Percentiles rank a stretch among this genome's conserved stretches.
These are phyloP conservation scores for Penicillium diatomitis DNA, from an alignment of 495 filamentous ascomycete genomes.

Conservation along the genomic window DNA sequence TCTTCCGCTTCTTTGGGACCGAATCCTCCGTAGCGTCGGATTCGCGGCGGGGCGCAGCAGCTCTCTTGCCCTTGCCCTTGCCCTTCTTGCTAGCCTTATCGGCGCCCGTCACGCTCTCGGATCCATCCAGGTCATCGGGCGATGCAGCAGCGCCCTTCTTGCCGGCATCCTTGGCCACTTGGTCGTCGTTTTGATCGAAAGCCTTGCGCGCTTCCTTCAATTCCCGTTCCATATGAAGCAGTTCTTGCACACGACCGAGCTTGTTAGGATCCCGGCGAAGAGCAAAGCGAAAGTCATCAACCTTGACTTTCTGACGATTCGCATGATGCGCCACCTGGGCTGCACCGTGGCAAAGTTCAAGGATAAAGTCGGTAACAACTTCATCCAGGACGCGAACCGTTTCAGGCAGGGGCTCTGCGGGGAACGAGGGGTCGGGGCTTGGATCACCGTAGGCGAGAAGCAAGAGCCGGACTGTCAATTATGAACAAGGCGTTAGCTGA, in stretches of 20 bases:
- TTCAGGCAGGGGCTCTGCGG: conserved; percentile 57
- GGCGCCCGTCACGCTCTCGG: conserved; percentile 12
- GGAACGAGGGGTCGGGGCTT: conserved; percentile 32
- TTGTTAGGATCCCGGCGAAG: conserved; percentile 75
- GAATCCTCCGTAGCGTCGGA: conserved; percentile 40
- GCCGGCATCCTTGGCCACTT: conserved; percentile 36
- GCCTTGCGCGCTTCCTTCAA: conserved; percentile 68
- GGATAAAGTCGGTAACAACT: conserved; percentile 83
- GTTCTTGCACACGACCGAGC: conserved; percentile 81
- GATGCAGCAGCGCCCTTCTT: conserved; percentile 21
- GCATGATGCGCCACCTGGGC: conserved; percentile 70
- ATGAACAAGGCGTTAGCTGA: not conserved
- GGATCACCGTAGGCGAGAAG: conserved; percentile 84
- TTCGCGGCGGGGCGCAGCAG: conserved; percentile 19
- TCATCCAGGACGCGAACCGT: conserved; percentile 86
- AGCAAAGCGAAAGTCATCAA: conserved; percentile 93
- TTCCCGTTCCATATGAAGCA: conserved; percentile 70
- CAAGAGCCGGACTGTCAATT: conserved; percentile 55
- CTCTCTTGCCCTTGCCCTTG: conserved; percentile 36
- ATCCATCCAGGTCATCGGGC: conserved; percentile 4
- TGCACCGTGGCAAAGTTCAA: conserved; percentile 83
- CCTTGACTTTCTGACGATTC: conserved; percentile 88
- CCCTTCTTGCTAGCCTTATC: conserved; percentile 21
- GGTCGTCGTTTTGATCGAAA: conserved; percentile 49
- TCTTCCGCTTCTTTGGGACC: conserved; percentile 35